These are phyloP conservation scores for Iris pallida DNA, from an alignment of 116 monocot genomes.

Conservation along the genomic window DNA sequence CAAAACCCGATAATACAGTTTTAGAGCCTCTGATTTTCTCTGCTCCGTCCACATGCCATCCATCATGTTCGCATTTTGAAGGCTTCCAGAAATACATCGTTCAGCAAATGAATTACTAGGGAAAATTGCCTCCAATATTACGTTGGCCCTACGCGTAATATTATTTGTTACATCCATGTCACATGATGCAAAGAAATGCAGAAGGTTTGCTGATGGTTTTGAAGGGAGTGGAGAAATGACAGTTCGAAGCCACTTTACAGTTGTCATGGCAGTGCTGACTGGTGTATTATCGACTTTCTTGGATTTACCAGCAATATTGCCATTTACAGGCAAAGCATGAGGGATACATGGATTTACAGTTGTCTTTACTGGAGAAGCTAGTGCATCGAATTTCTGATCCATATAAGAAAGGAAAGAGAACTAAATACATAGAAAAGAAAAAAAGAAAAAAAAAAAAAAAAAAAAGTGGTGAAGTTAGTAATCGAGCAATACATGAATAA, in stretches of 20 bases:
- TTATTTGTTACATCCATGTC: slow-evolving; percentile 48
- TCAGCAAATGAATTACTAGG: slow-evolving; percentile 52
- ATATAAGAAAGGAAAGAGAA: slow-evolving; percentile 20
- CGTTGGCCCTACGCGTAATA: slow-evolving; percentile 49
- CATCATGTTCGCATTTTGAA: slow-evolving; percentile 55
- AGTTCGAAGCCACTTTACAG: slow-evolving; percentile 93
- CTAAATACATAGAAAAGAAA: background rate
- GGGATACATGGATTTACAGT: slow-evolving; percentile 44
- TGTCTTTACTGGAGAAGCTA: slow-evolving; percentile 66
- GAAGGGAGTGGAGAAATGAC: slow-evolving; percentile 73
- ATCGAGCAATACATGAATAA: background rate
- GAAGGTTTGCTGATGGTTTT: slow-evolving; percentile 66
- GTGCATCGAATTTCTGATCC: slow-evolving; percentile 44
- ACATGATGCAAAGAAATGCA: slow-evolving; percentile 61
- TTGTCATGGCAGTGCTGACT: slow-evolving; percentile 90
- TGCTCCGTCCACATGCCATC: slow-evolving; percentile 85
- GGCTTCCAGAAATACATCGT: slow-evolving; percentile 38
- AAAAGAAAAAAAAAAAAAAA: background rate
- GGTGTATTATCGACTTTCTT: slow-evolving; percentile 60
- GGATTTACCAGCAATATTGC: slow-evolving; percentile 20
- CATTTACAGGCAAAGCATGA: slow-evolving; percentile 41
- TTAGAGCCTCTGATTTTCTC: slow-evolving; percentile 80
- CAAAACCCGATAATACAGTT: slow-evolving; percentile 86
- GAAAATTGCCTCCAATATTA: slow-evolving; percentile 90
- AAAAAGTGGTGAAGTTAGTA: background rate